phyloP scores from a whole-genome alignment of 2,329 filamentous ascomycete genomes.

The Neospermospora avenae region DNA sequence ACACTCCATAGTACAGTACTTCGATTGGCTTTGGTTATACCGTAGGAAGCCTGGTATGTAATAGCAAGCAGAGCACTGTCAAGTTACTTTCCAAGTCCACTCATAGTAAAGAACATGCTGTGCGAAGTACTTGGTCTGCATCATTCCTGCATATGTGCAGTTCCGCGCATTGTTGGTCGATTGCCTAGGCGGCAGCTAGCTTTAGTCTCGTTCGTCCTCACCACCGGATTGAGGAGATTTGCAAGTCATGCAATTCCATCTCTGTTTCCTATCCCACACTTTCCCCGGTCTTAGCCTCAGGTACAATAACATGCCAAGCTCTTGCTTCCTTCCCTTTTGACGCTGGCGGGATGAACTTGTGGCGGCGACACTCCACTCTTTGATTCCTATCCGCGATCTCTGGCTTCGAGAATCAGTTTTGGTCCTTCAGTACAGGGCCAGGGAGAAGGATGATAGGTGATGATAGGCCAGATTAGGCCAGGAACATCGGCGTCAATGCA shows the following conservation, averaged over 20 bases:
- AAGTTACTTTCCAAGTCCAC: no score
- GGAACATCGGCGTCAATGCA: neutral
- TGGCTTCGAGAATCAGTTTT: neutral
- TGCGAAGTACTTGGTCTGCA: neutral
- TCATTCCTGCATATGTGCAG: neutral
- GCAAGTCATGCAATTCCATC: neutral
- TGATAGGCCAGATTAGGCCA: neutral
- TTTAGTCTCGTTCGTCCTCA: neutral
- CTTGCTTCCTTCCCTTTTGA: constrained; percentile 3
- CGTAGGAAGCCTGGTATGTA: no score
- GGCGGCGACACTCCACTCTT: neutral
- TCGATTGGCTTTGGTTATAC: no score
- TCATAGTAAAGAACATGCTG: no score
- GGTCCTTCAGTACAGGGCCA: constrained; percentile 1
- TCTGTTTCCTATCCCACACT: neutral
- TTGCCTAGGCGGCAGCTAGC: neutral
- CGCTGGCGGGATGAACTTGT: neutral
- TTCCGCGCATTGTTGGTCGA: neutral
- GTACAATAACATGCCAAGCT: neutral
- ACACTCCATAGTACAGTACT: no score
- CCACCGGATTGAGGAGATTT: neutral
- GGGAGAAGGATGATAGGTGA: neutral
- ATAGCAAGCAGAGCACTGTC: no score
- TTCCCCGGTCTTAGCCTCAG: neutral
- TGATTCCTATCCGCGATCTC: neutral